phyloP scores from a whole-genome alignment of 2,329 filamentous ascomycete genomes.

The Magnaporthales sp. region DNA sequence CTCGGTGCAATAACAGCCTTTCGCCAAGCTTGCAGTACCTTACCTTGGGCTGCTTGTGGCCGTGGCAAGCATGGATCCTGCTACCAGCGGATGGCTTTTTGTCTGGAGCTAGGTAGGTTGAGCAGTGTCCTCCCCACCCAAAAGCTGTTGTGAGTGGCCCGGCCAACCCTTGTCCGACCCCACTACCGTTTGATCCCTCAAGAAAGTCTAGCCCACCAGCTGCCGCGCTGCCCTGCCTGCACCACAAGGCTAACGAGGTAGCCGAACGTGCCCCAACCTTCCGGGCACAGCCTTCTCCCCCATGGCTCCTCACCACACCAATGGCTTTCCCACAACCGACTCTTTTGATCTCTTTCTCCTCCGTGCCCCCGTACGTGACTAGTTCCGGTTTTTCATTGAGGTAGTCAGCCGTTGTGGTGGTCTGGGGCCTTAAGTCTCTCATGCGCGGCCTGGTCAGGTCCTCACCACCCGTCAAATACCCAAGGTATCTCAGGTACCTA shows the following conservation, averaged over 20 bases:
- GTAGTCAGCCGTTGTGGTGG: neutral
- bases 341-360: neutral
- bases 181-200: constrained; percentile 1
- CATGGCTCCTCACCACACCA: neutral
- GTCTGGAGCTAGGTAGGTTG: neutral
- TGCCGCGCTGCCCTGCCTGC: constrained; percentile 1
- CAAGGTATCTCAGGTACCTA: neutral
- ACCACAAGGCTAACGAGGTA: neutral
- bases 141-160: neutral
- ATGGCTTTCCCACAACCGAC: neutral
- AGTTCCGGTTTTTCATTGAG: neutral
- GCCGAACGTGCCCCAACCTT: neutral
- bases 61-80: neutral
- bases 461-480: neutral
- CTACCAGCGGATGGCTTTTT: neutral
- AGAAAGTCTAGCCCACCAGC: neutral
- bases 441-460: neutral
- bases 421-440: neutral
- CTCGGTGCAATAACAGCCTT: neutral
- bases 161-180: neutral
- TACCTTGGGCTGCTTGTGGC: neutral
- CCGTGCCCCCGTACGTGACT: neutral
- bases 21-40: neutral
- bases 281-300: neutral
- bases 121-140: neutral